phyloP scores from a whole-genome alignment of 306 rosid genomes.

The Vicia faba region DNA sequence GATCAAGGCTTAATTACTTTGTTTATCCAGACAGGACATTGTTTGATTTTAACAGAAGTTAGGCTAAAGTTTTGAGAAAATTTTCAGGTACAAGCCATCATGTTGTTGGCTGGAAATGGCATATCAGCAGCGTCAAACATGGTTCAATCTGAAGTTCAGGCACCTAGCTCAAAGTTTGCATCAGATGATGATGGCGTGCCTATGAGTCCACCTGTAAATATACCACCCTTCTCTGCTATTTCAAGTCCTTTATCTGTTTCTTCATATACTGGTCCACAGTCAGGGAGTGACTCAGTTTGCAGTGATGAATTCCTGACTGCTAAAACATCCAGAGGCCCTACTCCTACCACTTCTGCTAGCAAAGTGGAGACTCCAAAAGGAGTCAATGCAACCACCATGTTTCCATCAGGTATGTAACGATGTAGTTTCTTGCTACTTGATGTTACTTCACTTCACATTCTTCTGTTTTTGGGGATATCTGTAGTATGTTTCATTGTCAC shows the following conservation, averaged over 20 bases:
- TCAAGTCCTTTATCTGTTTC: constrained; percentile 80
- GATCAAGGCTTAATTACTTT: neutral
- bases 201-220: constrained; percentile 44
- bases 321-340: constrained; percentile 50
- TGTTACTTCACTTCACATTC: constrained; percentile 4
- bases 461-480: neutral
- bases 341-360: constrained; percentile 54
- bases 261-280: constrained; percentile 62
- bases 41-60: neutral
- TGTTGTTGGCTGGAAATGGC: constrained; percentile 68
- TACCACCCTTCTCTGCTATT: constrained; percentile 51
- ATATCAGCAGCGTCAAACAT: constrained; percentile 41
- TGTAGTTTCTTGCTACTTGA: constrained; percentile 1
- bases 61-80: constrained; percentile 29
- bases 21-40: neutral
- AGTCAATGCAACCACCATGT: constrained; percentile 50
- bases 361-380: constrained; percentile 60
- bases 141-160: constrained; percentile 48
- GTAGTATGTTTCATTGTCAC: neutral
- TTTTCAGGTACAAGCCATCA: constrained; percentile 78
- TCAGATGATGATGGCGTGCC: constrained; percentile 44
- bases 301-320: constrained; percentile 62
- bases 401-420: constrained; percentile 61
- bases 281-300: constrained; percentile 73
- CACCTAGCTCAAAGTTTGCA: constrained; percentile 49